These are phyloP conservation scores for Neonectria hederae DNA, from an alignment of 2,329 filamentous ascomycete species.

Conservation along the genomic window DNA sequence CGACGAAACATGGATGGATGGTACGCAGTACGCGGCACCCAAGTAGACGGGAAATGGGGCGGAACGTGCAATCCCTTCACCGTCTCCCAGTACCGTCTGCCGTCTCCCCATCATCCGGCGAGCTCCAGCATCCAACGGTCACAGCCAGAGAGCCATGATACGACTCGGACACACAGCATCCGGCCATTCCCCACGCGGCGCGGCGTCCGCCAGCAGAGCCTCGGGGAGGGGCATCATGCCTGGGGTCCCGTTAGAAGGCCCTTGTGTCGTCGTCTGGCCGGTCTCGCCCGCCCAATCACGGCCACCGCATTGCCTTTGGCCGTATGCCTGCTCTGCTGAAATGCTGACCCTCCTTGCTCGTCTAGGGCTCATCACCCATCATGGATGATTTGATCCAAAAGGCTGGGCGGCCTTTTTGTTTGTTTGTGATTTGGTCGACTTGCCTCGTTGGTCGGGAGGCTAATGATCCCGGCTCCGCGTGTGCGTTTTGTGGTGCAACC, in stretches of 20 bases:
- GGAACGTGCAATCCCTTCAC: slow-evolving; percentile 20
- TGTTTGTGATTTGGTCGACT: neutral
- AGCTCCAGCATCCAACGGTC: slow-evolving; percentile 22
- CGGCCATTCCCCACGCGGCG: slow-evolving; percentile 21
- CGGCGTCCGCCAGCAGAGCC: slow-evolving; percentile 22
- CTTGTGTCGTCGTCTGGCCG: slow-evolving; percentile 6
- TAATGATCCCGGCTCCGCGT: slow-evolving; percentile 16
- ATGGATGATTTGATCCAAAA: neutral
- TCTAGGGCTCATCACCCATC: neutral
- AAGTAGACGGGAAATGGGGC: neutral
- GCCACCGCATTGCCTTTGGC: neutral
- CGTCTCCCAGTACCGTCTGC: slow-evolving; percentile 11
- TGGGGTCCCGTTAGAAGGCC: slow-evolving; percentile 13
- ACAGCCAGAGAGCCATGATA: slow-evolving; percentile 17
- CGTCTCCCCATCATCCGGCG: slow-evolving; percentile 24
- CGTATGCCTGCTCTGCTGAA: slow-evolving; percentile 1
- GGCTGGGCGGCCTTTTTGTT: neutral
- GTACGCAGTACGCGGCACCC: neutral
- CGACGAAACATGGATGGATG: slow-evolving; percentile 9
- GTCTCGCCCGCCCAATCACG: slow-evolving; percentile 18
- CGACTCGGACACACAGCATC: slow-evolving; percentile 23
- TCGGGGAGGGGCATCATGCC: slow-evolving; percentile 18
- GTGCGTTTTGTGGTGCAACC: neutral
- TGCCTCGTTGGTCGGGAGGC: neutral
- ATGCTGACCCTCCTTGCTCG: neutral